Base-by-base conservation (phyloP, 768 basidiomycete genomes). In the Rhodotorula diobovata region DNA sequence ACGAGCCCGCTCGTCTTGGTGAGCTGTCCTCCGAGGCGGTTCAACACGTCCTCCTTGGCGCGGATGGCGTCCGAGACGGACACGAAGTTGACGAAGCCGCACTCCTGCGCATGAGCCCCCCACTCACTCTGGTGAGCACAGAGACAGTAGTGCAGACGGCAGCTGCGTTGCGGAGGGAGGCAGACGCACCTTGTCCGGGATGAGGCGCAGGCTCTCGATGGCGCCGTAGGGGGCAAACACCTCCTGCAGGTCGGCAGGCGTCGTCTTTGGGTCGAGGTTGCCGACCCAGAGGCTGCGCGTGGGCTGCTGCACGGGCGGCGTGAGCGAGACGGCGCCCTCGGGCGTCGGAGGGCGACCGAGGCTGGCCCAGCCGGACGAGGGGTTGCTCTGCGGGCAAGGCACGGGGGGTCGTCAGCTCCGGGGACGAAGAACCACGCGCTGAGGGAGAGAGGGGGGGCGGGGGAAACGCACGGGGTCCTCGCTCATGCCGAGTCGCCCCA, bases 41-140 rank as follows among this genome's bases (percentile, higher is more conserved):
- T 97, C 64, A 96, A 84, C 51, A 99, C 94, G 81, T 99, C 96
- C 37, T 99, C 96, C 79, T 96, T 95, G 21, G 96, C 96, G 68
- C 92, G 88, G 74, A 98, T 88, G n/a, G 95, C 95, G 80, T 98
- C 95, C 2, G 56, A 85, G 79, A 91, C 90, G 74, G 96, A 93
- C 56, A 96, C 91, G 79, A 96, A 99, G 80, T 99, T 99, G 79
- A 99, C 95, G 79, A 99, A 99, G 16, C 95, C 96, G 79, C 96
- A 99, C 80, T 96, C 93, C 94, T 97, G 70, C 12, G 16, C 59
- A 55, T n/a, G 48, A 4, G 15, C 11, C 20, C 12, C 18, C 48
- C 12, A 41, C 9, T 41, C 41, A 41, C 10, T 41, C 43, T 43
- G 11, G 43, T 43, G 43, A 43, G 43, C 45, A 46, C 10, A 51